phyloP scores from a whole-genome alignment of 768 basidiomycete genomes.

The Pseudohyphozyma bogoriensis region DNA sequence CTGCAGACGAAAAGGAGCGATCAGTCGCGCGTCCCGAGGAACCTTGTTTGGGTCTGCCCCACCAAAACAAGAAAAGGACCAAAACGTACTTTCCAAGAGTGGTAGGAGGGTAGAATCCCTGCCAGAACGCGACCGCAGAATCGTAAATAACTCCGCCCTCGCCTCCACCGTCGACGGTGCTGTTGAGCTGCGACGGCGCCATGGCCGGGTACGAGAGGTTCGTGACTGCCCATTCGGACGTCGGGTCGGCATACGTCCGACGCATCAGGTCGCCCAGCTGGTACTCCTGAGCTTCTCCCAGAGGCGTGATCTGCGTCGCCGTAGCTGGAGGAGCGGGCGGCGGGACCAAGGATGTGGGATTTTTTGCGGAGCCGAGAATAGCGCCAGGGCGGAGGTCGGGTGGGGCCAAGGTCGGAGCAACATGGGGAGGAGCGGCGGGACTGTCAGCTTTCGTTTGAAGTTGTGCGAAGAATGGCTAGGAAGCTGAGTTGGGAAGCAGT shows the following conservation, averaged over 20 bases:
- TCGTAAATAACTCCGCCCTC: constrained; percentile 60
- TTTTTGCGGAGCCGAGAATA: constrained; percentile 10
- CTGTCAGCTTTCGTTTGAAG: no score
- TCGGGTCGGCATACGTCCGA: constrained; percentile 50
- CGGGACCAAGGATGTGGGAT: background rate
- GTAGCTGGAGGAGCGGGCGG: constrained; percentile 36
- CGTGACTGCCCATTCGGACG: constrained; percentile 52
- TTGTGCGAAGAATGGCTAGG: no score
- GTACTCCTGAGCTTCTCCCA: constrained; percentile 44
- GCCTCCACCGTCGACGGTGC: constrained; percentile 59
- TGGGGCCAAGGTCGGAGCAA: no score
- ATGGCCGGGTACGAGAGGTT: constrained; percentile 50
- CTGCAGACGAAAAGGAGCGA: background rate
- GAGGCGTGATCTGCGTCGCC: constrained; percentile 48
- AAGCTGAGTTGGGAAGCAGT: no score
- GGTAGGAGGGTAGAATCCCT: constrained; percentile 54
- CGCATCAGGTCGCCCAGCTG: constrained; percentile 46
- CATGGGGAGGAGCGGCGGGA: no score
- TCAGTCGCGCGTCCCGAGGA: background rate
- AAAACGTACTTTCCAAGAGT: no score
- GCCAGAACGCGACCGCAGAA: constrained; percentile 42
- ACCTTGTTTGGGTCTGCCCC: background rate
- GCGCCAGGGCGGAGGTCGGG: constrained; percentile 5
- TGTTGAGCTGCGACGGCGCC: constrained; percentile 53
- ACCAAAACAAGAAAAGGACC: background rate